A percentile compares a stretch with the other conserved stretches of the same genome.
phyloP scores from a whole-genome alignment of 2,329 filamentous ascomycete species.

The Biscogniauxia marginata region DNA sequence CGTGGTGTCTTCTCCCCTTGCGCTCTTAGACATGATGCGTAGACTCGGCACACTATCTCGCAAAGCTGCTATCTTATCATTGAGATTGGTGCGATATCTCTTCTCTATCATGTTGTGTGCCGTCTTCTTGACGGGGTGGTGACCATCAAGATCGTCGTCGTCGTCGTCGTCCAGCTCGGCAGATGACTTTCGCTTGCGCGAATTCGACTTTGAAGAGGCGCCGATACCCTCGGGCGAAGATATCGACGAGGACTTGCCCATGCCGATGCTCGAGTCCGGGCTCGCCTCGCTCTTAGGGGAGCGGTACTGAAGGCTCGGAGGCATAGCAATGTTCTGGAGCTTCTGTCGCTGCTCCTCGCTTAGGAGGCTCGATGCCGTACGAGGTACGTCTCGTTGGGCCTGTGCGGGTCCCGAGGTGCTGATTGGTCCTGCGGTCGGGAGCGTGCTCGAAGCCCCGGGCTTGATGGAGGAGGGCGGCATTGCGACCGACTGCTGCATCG shows the following conservation, averaged over 20 bases:
- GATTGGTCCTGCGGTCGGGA: conserved; percentile 27
- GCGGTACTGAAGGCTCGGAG: conserved; percentile 58
- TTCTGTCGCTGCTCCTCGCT: conserved; percentile 61
- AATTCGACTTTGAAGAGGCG: conserved; percentile 44
- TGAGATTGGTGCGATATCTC: conserved; percentile 91
- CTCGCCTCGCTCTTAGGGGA: conserved; percentile 59
- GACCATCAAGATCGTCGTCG: conserved; percentile 60
- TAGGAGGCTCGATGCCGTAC: conserved; percentile 41
- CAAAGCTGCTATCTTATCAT: conserved; percentile 93
- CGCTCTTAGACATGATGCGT: conserved; percentile 76
- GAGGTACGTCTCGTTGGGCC: conserved; percentile 26
- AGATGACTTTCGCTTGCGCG: conserved; percentile 69
- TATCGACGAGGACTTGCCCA: conserved; percentile 44
- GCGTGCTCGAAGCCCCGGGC: conserved; percentile 36
- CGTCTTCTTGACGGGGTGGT: conserved; percentile 73
- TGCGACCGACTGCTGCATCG: conserved; percentile 32
- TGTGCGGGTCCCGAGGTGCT: conserved; percentile 29
- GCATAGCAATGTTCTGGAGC: conserved; percentile 64
- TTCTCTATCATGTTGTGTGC: conserved; percentile 99
- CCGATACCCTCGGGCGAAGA: conserved; percentile 60
- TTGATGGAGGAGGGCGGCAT: conserved; percentile 30
- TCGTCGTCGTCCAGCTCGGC: conserved; percentile 55
- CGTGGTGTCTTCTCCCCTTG: conserved; percentile 64
- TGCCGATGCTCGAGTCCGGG: conserved; percentile 54
- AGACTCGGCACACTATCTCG: conserved; percentile 90